These are phyloP conservation scores for Lipomyces orientalis DNA, from an alignment of 805 yeast genomes.

Conservation along the genomic window DNA sequence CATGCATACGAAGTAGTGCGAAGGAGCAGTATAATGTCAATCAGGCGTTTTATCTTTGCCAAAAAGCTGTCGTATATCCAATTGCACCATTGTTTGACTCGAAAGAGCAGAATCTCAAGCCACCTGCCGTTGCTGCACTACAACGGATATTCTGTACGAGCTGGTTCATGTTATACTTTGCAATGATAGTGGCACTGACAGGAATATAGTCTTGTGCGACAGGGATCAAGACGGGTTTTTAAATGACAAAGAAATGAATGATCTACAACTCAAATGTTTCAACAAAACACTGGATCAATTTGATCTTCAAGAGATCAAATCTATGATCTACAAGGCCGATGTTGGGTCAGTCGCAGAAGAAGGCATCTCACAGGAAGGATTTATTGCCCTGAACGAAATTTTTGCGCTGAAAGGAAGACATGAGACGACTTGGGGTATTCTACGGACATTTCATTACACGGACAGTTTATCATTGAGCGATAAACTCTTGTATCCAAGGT, in stretches of 20 bases:
- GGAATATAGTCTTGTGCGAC: slow-evolving; percentile 65
- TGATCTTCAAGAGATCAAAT: slow-evolving; percentile 50
- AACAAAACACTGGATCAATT: slow-evolving; percentile 56
- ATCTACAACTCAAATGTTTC: slow-evolving; percentile 74
- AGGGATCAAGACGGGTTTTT: slow-evolving; percentile 87
- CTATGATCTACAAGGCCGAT: slow-evolving; percentile 45
- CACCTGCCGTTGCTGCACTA: slow-evolving; percentile 75
- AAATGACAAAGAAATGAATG: slow-evolving; percentile 70
- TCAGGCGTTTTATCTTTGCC: slow-evolving; percentile 92
- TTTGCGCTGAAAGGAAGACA: slow-evolving; percentile 93
- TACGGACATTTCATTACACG: slow-evolving; percentile 87
- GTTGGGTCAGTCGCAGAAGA: slow-evolving; percentile 42
- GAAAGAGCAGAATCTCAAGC: slow-evolving; percentile 82
- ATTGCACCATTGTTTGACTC: slow-evolving; percentile 91
- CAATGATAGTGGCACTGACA: not conserved
- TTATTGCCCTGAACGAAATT: slow-evolving; percentile 73
- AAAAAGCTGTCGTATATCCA: slow-evolving; percentile 90
- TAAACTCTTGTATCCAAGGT: slow-evolving; percentile 70
- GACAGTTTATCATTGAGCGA: slow-evolving; percentile 87
- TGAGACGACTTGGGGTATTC: slow-evolving; percentile 95
- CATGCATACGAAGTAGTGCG: slow-evolving; percentile 89
- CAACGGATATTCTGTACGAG: slow-evolving; percentile 66
- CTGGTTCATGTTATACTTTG: not conserved
- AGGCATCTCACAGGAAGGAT: slow-evolving; percentile 58
- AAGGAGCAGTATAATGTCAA: slow-evolving; percentile 81